Conservation (phyloP, 805 yeast species). For the Tanozyma kutaoensis region DNA sequence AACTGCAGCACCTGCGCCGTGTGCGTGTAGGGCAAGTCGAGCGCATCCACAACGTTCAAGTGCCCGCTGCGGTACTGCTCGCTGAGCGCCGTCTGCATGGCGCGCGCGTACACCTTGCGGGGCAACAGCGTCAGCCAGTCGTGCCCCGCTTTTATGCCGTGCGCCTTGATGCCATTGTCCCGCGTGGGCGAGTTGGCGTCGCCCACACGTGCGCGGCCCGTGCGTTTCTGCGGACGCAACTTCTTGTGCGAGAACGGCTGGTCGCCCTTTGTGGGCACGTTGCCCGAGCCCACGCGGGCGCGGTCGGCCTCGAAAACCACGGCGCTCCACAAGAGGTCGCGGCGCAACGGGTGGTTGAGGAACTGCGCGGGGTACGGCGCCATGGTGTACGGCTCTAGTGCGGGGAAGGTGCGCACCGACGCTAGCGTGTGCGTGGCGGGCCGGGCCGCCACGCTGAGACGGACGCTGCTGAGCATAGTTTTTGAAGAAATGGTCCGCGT, state of each 20-base stretch:
- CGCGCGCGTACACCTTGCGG: conserved; percentile 54
- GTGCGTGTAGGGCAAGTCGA: conserved; percentile 27
- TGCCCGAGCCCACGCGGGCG: conserved; percentile 78
- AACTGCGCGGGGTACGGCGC: conserved; percentile 67
- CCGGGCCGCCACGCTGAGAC: conserved; percentile 3
- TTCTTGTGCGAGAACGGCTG: conserved; percentile 78
- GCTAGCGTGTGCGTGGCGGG: conserved; percentile 70
- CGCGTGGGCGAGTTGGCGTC: conserved; percentile 91
- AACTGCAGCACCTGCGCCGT: conserved; percentile 36
- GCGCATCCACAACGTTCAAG: conserved; percentile 38
- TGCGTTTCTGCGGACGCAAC: conserved; percentile 80
- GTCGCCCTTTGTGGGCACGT: conserved; percentile 78
- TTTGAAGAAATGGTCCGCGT: no score
- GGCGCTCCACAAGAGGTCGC: conserved; percentile 91
- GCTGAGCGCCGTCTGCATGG: conserved; percentile 73
- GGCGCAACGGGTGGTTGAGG: conserved; percentile 64
- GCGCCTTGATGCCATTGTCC: conserved; percentile 79
- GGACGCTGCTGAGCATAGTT: no score
- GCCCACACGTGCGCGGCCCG: conserved; percentile 93
- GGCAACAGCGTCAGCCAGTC: conserved; percentile 78
- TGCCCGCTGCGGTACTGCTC: conserved; percentile 67
- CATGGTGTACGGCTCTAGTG: conserved; percentile 70
- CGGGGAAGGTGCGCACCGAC: conserved; percentile 74
- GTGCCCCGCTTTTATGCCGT: conserved; percentile 82
- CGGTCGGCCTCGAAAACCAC: conserved; percentile 85